Conservation (phyloP, 306 rosid species). For the Castanea mollissima region DNA sequence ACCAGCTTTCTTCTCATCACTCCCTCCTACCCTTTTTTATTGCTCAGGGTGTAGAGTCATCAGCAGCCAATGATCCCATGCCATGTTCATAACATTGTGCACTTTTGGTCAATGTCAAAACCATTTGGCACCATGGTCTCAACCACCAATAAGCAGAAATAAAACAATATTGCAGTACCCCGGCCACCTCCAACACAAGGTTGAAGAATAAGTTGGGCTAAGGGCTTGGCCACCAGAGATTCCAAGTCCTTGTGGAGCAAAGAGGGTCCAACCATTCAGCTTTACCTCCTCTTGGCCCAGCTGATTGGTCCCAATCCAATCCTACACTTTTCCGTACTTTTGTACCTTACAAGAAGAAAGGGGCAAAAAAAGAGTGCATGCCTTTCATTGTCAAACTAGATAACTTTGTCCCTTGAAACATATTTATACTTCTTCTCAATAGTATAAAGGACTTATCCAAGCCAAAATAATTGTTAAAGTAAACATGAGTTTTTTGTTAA, state of each 20-base stretch:
- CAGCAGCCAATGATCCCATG: slow-evolving; percentile 26
- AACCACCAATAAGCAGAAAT: slow-evolving; percentile 21
- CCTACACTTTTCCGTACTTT: no score
- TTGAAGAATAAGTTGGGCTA: background rate
- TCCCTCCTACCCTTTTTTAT: background rate
- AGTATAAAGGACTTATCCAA: background rate
- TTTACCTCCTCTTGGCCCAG: no score
- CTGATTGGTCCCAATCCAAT: no score
- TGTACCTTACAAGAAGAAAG: no score
- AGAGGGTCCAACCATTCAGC: no score
- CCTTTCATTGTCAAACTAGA: no score
- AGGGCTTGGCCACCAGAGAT: background rate
- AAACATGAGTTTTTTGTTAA: background rate
- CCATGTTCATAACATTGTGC: background rate
- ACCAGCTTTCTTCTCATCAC: no score
- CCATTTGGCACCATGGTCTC: slow-evolving; percentile 23
- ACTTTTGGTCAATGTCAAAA: slow-evolving; percentile 14
- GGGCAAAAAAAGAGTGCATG: no score
- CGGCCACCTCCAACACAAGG: background rate
- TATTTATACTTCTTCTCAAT: background rate
- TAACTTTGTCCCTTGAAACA: background rate
- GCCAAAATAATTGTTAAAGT: background rate
- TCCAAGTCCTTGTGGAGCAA: no score
- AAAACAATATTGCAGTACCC: slow-evolving; percentile 4
- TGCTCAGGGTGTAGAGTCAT: slow-evolving; percentile 18